These are phyloP conservation scores for Withania somnifera DNA, from an alignment of 305 asterid genomes.

Conservation along the genomic window DNA sequence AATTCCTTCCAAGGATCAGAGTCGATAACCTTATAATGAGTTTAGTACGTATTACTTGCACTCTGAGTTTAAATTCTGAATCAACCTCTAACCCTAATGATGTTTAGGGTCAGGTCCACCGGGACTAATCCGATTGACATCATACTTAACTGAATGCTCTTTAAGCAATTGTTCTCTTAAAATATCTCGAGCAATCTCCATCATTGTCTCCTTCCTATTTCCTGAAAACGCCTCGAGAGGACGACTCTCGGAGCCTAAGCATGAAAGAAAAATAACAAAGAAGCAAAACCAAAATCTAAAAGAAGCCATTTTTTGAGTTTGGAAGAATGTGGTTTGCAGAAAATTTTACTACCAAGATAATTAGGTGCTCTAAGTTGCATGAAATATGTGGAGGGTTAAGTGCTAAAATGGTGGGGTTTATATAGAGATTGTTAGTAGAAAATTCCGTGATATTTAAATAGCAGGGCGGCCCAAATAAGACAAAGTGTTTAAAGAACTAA, in stretches of 20 bases:
- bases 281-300: constrained; percentile 18
- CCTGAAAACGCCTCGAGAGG: neutral
- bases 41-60: neutral
- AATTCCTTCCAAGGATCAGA: neutral
- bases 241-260: constrained; percentile 8
- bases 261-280: constrained; percentile 9
- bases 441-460: constrained; percentile 6
- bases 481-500: neutral
- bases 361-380: neutral
- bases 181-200: constrained; percentile 17
- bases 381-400: constrained; percentile 8
- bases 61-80: neutral
- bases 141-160: constrained; percentile 16
- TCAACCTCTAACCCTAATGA: constrained; percentile 9
- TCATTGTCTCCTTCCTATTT: constrained; percentile 12
- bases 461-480: constrained; percentile 5
- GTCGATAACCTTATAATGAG: neutral
- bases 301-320: constrained; percentile 13
- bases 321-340: neutral
- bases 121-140: constrained; percentile 19
- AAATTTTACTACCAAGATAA: neutral
- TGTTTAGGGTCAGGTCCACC: constrained; percentile 53
- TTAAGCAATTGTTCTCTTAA: constrained; percentile 16
- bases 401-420: constrained; percentile 13
- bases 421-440: constrained; percentile 13